These are phyloP conservation scores for Xylaria longipes DNA, from an alignment of 495 filamentous ascomycete genomes.

Conservation along the genomic window DNA sequence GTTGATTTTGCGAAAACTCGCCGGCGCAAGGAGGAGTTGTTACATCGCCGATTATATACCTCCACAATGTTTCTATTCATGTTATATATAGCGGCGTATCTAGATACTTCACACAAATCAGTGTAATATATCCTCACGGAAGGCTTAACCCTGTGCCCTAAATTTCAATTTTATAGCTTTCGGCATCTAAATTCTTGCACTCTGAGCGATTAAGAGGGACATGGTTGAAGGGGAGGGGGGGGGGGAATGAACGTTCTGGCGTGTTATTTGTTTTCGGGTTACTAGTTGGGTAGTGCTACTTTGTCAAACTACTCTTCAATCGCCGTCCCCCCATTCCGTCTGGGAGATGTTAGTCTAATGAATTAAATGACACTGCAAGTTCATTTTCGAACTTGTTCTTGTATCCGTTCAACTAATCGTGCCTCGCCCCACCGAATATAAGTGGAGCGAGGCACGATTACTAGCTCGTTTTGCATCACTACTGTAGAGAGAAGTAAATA, in stretches of 20 bases:
- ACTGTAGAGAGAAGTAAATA: neutral
- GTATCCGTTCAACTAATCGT: neutral
- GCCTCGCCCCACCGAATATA: too few relatives aligned
- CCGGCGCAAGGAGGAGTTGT: neutral
- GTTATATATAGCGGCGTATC: neutral
- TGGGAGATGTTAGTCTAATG: neutral
- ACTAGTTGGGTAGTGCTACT: neutral
- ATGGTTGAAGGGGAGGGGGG: neutral
- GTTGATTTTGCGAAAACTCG: neutral
- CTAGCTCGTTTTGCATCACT: neutral
- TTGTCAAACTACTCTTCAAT: neutral
- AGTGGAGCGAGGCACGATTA: too few relatives aligned
- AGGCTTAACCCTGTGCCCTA: neutral
- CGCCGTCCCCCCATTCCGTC: neutral
- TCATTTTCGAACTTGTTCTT: neutral
- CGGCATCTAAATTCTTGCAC: neutral
- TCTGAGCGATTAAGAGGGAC: neutral
- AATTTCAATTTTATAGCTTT: neutral
- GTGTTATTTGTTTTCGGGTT: neutral
- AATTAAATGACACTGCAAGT: neutral
- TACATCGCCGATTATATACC: neutral
- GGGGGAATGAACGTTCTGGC: neutral
- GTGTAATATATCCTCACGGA: neutral
- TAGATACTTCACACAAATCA: neutral
- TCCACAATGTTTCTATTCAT: neutral